Evolutionary conservation across 2,329 filamentous ascomycete genomes (phyloP), one percentile per base, ranked within the genome.

Genomic region (Colletotrichum cordylinicola): DNA sequence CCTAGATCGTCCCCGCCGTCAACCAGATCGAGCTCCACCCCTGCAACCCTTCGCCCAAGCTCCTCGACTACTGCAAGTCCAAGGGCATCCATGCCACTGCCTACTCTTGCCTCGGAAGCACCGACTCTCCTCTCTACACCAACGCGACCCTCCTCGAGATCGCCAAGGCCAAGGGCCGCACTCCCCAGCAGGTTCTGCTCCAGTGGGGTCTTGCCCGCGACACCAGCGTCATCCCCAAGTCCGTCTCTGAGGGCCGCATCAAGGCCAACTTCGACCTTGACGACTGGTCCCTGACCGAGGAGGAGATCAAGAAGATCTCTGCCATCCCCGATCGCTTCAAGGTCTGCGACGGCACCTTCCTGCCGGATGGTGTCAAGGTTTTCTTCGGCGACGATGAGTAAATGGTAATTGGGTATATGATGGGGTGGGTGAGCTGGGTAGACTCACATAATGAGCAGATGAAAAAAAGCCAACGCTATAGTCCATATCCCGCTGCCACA

Each of bases 1-100:
- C 9, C 18, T 56, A 91, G 88, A 84, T 90, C 77, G 84, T 89
- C 67, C 91, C 91, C 16, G 93, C 94, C 21, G 94, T 95, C 79
- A 96, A 96, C 90, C 94, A 97, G 86, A 91, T 95, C 83, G 94
- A 96, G 86, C 89, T 96, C 27, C 94, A 96, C 86, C 94, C 94
- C 43, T 94, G 94, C 87, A 93, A 94, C 88, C 94, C 94, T 3
- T 95, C 93, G n/a, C 93, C 93, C 67, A 95, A 95, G 86, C 91
- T 96, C 52, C 88, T 96, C 77, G 90, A 91, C 75, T 96, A 94
- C 88, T 93, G 91, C 88, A 89, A 90, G 77, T 86, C 90, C 79
- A 95, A 95, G 87, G 92, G 91, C 80, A 96, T 96, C 82, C 93
- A 96, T 87, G 87, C 85, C 82, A 95, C 94, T 4, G 93, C 91